Percentiles rank a stretch among this genome's conserved stretches.
Evolutionary conservation across 2,329 filamentous ascomycete species (phyloP).

Genomic region (Rutstroemia sp.): DNA sequence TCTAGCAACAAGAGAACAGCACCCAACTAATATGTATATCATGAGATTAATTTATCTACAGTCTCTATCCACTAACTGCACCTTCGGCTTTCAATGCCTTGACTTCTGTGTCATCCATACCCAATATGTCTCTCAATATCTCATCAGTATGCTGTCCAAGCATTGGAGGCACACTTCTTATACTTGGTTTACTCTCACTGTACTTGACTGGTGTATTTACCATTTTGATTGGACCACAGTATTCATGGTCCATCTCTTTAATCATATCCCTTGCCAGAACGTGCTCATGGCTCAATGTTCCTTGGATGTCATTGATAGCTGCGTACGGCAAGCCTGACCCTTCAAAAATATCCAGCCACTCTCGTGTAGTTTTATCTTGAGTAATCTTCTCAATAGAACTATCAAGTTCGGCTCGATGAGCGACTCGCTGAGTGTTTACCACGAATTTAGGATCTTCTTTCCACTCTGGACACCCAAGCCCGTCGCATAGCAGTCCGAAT

Average conservation of each 20-base stretch:
- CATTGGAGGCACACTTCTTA: conserved; percentile 73
- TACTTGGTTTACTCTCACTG: conserved; percentile 69
- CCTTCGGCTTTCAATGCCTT: conserved; percentile 55
- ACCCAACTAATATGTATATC: not conserved
- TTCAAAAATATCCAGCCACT: conserved; percentile 83
- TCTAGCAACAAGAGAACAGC: no score
- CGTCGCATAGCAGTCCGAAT: conserved; percentile 57
- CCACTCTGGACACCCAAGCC: conserved; percentile 51
- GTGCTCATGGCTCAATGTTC: conserved; percentile 76
- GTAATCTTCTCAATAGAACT: conserved; percentile 70
- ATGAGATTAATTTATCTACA: not conserved
- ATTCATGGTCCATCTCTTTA: conserved; percentile 72
- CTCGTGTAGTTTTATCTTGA: conserved; percentile 67
- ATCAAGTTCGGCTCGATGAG: conserved; percentile 72
- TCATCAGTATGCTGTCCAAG: conserved; percentile 84
- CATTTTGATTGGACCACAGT: conserved; percentile 79
- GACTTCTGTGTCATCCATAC: conserved; percentile 53
- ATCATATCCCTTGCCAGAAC: conserved; percentile 85
- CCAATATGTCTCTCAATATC: conserved; percentile 58
- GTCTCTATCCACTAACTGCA: conserved; percentile 45
- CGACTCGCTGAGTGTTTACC: conserved; percentile 56
- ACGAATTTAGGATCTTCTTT: conserved; percentile 50
- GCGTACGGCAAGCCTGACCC: conserved; percentile 93
- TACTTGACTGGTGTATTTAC: conserved; percentile 95
- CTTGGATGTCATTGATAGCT: conserved; percentile 87